phyloP scores from a whole-genome alignment of 139 green algal genomes.

The Chlorella sorokiniana region DNA sequence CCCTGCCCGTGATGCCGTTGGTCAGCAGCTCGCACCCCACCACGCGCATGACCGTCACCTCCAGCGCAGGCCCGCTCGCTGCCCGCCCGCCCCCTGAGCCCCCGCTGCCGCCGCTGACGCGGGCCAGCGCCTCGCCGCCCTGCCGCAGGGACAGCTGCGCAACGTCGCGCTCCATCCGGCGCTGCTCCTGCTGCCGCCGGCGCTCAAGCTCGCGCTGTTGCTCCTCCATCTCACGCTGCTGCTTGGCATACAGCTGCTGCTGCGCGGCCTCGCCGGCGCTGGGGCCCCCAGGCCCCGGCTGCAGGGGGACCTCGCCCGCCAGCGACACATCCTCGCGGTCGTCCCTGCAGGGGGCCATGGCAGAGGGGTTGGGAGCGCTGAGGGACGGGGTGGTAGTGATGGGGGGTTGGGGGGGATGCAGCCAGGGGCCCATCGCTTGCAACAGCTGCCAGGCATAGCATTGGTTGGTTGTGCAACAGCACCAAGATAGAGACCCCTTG shows the following conservation, averaged over 20 bases:
- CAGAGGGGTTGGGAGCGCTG: background rate
- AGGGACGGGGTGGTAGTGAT: background rate
- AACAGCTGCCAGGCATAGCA: background rate
- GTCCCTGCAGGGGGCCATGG: background rate
- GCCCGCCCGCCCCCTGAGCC: background rate
- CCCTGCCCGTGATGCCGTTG: background rate
- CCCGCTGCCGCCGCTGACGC: slow-evolving; percentile 5
- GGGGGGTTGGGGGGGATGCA: background rate
- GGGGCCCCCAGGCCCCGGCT: background rate
- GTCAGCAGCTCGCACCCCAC: slow-evolving; percentile 35
- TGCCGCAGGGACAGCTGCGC: background rate
- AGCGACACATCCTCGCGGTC: slow-evolving; percentile 28
- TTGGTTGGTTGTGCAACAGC: background rate
- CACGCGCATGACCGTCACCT: slow-evolving; percentile 24
- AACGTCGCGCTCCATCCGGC: background rate
- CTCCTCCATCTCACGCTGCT: slow-evolving; percentile 1
- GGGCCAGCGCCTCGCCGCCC: background rate
- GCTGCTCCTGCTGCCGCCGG: slow-evolving; percentile 20
- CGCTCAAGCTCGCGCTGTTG: slow-evolving; percentile 23
- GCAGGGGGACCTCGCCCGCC: slow-evolving; percentile 10
- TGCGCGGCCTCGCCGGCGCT: background rate
- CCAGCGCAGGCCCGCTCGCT: background rate
- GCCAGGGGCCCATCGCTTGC: background rate
- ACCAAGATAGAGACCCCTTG: background rate
- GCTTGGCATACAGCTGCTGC: slow-evolving; percentile 20